Evolutionary conservation across 2,329 filamentous ascomycete species (phyloP).

Genomic region (Cladosporium sphaerospermum): DNA sequence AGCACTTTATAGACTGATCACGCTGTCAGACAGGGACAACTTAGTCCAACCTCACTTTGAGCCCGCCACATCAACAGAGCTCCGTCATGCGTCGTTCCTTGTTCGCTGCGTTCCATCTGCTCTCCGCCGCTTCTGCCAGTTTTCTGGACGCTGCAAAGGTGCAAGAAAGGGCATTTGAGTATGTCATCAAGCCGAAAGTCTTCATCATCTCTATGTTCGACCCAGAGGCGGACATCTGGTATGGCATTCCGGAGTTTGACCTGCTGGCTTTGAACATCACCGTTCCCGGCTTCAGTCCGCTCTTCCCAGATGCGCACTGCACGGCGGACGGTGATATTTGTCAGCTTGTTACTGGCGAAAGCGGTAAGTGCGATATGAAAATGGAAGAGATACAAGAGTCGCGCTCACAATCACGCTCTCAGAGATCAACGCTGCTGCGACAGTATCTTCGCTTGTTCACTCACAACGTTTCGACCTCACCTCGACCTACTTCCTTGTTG

Average conservation of each 20-base stretch:
- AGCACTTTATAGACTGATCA: too few relatives aligned
- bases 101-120: neutral
- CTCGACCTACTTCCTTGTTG: slow-evolving; percentile 64
- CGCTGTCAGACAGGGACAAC: too few relatives aligned
- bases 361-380: slow-evolving; percentile 34
- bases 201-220: slow-evolving; percentile 57
- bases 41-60: too few relatives aligned
- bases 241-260: slow-evolving; percentile 27
- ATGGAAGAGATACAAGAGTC: neutral
- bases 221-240: slow-evolving; percentile 45
- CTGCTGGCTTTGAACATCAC: slow-evolving; percentile 29
- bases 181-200: slow-evolving; percentile 49
- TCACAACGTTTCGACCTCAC: slow-evolving; percentile 58
- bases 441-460: slow-evolving; percentile 56
- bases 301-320: slow-evolving; percentile 49
- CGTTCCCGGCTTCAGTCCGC: slow-evolving; percentile 26
- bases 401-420: slow-evolving; percentile 47
- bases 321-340: slow-evolving; percentile 55
- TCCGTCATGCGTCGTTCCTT: neutral
- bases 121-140: slow-evolving; percentile 1
- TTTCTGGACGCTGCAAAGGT: neutral
- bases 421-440: slow-evolving; percentile 69
- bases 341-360: slow-evolving; percentile 52
- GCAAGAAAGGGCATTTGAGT: slow-evolving; percentile 20
- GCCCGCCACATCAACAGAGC: too few relatives aligned